Percentiles rank a stretch among this genome's conserved stretches.
Evolutionary conservation across 345 rosid genomes (phyloP).

Genomic region (Durio zibethinus): DNA sequence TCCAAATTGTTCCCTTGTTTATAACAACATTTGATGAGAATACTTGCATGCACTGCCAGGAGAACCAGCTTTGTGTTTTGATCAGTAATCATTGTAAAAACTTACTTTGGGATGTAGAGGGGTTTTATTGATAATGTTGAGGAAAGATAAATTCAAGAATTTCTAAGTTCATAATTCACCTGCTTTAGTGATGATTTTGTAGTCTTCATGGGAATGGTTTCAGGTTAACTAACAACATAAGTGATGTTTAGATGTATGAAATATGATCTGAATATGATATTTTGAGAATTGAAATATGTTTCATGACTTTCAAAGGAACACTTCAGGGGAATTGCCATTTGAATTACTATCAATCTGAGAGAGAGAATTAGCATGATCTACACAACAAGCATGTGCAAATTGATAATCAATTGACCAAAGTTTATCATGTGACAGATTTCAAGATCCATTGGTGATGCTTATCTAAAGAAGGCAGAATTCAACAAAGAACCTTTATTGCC

Average conservation of each 20-base stretch:
- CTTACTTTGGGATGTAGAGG: neutral
- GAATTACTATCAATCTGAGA: neutral
- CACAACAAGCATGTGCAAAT: neutral
- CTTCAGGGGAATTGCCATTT: neutral
- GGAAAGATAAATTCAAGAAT: neutral
- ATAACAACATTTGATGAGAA: neutral
- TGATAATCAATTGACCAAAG: slow-evolving; percentile 6
- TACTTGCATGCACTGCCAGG: neutral
- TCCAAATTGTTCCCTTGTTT: neutral
- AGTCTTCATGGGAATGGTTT: neutral
- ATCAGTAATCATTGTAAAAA: neutral
- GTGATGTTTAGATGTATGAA: neutral
- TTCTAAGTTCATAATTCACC: neutral
- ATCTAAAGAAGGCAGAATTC: slow-evolving; percentile 82
- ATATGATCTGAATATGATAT: neutral
- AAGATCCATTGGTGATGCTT: slow-evolving; percentile 95
- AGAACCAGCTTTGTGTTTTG: neutral
- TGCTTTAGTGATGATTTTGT: neutral
- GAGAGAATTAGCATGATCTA: neutral
- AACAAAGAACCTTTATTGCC: slow-evolving; percentile 78
- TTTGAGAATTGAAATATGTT: neutral
- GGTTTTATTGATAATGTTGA: neutral
- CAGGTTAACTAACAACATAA: neutral
- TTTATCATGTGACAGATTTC: slow-evolving; percentile 54
- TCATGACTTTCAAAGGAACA: neutral